These are phyloP conservation scores for Taiozyma sp. DNA, from an alignment of 1,139 yeast species.

Conservation along the genomic window DNA sequence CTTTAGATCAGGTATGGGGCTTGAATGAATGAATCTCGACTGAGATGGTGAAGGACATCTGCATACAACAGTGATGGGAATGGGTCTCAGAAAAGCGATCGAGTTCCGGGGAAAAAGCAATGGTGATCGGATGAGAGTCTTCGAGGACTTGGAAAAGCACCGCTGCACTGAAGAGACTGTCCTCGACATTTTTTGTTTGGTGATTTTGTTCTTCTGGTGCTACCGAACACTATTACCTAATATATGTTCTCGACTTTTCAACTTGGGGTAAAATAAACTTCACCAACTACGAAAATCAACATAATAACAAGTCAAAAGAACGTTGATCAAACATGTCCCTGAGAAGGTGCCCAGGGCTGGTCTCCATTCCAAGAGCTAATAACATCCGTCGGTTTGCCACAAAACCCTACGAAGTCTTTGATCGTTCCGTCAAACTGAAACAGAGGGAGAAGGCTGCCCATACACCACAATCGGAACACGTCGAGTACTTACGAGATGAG, in stretches of 20 bases:
- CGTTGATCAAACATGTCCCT: not conserved
- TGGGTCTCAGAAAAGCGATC: not conserved
- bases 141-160: not conserved
- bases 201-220: too few species aligned
- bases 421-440: slow-evolving; percentile 51
- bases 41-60: not conserved
- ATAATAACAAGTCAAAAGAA: not conserved
- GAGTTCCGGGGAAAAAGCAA: not conserved
- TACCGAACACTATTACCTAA: not conserved
- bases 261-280: not conserved
- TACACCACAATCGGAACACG: slow-evolving; percentile 45
- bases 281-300: not conserved
- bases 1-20: not conserved
- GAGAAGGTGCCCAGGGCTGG: not conserved
- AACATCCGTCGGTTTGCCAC: slow-evolving; percentile 4
- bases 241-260: not conserved
- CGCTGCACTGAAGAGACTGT: not conserved
- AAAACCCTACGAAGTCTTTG: slow-evolving; percentile 50
- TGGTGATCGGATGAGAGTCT: not conserved
- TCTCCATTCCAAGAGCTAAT: not conserved
- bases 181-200: not conserved
- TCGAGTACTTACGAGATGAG: slow-evolving; percentile 76
- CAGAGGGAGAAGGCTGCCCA: slow-evolving; percentile 57
- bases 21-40: not conserved
- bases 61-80: not conserved